phyloP scores from a whole-genome alignment of 2,329 filamentous ascomycete species.

The Ambrosiella cleistominuta region DNA sequence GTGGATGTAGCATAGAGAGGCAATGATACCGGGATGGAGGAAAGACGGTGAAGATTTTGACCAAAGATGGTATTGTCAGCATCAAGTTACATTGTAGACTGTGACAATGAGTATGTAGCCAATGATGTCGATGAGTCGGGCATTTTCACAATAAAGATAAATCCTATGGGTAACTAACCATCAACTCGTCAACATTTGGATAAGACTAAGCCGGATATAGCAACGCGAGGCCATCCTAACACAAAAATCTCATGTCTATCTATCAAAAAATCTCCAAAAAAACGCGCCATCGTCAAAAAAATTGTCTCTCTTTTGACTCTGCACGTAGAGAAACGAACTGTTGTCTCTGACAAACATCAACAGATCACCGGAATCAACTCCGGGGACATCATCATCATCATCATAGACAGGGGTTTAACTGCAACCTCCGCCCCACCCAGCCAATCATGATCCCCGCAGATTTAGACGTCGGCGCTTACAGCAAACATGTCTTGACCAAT shows the following conservation, averaged over 20 bases:
- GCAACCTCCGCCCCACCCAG: background rate
- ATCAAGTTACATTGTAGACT: background rate
- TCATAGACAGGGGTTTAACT: background rate
- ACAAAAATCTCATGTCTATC: no score
- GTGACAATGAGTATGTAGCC: background rate
- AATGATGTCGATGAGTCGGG: background rate
- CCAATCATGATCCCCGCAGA: constrained; percentile 5
- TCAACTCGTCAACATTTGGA: no score
- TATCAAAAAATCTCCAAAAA: no score
- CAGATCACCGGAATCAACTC: background rate
- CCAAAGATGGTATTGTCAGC: background rate
- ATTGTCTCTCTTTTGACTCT: no score
- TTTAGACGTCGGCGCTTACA: constrained; percentile 7
- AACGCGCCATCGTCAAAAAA: no score
- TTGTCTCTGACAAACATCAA: background rate
- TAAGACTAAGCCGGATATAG: no score
- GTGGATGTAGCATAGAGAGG: background rate
- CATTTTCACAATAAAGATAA: no score
- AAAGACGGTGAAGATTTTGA: background rate
- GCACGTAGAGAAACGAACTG: no score
- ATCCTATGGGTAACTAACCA: no score
- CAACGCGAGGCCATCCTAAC: no score
- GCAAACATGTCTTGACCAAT: background rate
- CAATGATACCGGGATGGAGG: background rate
- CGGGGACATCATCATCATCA: background rate